Evolutionary conservation across 208 protist species (phyloP).

Genomic region (Endotrypanum monterogeii): DNA sequence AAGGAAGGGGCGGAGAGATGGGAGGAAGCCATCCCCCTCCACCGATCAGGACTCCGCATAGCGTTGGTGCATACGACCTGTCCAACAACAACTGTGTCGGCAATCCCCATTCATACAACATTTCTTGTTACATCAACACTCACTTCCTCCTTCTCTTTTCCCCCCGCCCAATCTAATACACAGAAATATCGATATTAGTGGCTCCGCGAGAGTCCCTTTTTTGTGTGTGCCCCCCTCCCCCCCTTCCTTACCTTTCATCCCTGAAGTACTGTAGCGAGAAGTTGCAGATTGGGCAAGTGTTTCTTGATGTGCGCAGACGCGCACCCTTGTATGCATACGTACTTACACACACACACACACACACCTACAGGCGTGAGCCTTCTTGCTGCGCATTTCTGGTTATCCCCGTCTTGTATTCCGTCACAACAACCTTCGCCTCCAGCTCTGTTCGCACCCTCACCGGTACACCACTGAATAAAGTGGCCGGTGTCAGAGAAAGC

Average conservation of each 20-base stretch:
- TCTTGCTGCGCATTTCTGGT: neutral
- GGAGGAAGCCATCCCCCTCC: too few species aligned
- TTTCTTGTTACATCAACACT: neutral
- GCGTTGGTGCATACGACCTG: neutral
- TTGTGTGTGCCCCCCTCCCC: too few species aligned
- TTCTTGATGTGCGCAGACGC: neutral
- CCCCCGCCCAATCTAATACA: neutral
- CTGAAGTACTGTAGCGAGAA: neutral
- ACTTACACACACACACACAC: constrained; percentile 3
- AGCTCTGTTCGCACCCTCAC: too few species aligned
- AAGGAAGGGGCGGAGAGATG: neutral
- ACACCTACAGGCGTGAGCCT: neutral
- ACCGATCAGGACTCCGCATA: too few species aligned
- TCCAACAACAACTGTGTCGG: neutral
- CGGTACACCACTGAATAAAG: neutral
- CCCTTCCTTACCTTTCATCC: too few species aligned
- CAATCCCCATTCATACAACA: neutral
- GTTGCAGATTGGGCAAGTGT: neutral
- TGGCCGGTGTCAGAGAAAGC: neutral
- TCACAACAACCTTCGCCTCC: neutral
- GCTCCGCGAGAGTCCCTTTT: neutral
- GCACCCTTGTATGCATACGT: neutral
- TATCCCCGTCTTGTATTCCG: neutral
- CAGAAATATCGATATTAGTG: neutral
- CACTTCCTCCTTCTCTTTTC: neutral